A percentile compares a stretch with the other conserved stretches of the same genome.
phyloP scores from a whole-genome alignment of 176 grass and related monocot genomes.

The Bothriochloa decipiens region DNA sequence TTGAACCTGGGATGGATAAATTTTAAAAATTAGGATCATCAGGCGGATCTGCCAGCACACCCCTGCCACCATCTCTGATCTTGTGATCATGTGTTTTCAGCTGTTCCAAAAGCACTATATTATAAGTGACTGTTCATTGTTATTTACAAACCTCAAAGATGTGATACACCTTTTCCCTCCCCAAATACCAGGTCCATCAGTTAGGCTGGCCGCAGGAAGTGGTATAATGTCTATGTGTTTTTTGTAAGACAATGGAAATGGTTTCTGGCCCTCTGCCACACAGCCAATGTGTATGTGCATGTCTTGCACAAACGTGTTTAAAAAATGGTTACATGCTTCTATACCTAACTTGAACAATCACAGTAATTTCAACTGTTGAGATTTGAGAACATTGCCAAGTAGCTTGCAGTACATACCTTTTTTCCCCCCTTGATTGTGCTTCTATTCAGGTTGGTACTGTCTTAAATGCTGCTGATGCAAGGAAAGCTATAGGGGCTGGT shows the following conservation, averaged over 20 bases:
- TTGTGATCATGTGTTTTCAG: not conserved
- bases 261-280: not conserved
- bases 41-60: not conserved
- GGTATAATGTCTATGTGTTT: not conserved
- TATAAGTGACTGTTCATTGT: not conserved
- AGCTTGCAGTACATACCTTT: not conserved
- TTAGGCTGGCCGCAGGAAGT: not conserved
- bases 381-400: not conserved
- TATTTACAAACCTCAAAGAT: not conserved
- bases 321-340: not conserved
- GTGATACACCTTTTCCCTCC: not conserved
- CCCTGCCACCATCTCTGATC: not conserved
- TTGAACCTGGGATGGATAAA: not conserved
- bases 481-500: constrained; percentile 65
- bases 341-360: not conserved
- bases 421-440: constrained; percentile 11
- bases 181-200: not conserved
- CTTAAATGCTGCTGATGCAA: constrained; percentile 77
- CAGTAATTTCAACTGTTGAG: not conserved
- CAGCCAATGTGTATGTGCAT: too few species aligned
- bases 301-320: not conserved
- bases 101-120: not conserved
- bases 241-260: not conserved
- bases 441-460: constrained; percentile 75
- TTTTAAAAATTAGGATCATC: not conserved